phyloP scores from a whole-genome alignment of 1,284 basidiomycete genomes.

The Lentinula novae-zelandiae region DNA sequence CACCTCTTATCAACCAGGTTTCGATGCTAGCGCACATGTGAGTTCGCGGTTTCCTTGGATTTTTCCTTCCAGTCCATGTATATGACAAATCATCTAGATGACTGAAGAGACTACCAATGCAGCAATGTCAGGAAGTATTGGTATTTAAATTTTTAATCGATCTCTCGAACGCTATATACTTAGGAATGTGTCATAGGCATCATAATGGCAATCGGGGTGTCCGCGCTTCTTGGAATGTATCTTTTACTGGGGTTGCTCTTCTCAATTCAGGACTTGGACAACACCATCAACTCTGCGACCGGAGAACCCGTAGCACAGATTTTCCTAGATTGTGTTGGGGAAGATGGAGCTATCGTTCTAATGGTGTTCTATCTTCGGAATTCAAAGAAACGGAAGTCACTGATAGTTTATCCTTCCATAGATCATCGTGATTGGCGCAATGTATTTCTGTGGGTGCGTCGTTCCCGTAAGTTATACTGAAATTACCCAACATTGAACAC shows the following conservation, averaged over 20 bases:
- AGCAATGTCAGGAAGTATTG: conserved; percentile 61
- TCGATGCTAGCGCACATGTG: conserved; percentile 69
- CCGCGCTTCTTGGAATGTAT: conserved; percentile 69
- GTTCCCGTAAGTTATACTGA: background rate
- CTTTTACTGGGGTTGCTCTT: conserved; percentile 69
- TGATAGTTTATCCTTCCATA: conserved; percentile 17
- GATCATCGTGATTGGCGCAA: conserved; percentile 66
- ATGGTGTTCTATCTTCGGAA: conserved; percentile 41
- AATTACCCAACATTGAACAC: background rate
- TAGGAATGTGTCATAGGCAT: conserved; percentile 20
- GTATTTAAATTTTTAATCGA: conserved; percentile 26
- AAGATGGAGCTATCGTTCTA: conserved; percentile 64
- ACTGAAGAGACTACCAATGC: conserved; percentile 77
- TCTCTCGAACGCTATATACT: background rate
- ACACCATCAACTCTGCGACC: conserved; percentile 47
- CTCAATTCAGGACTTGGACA: conserved; percentile 67
- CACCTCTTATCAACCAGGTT: conserved; percentile 37
- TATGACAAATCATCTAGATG: conserved; percentile 41
- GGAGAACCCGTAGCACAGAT: conserved; percentile 76
- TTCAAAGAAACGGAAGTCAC: background rate
- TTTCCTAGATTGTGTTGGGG: conserved; percentile 70
- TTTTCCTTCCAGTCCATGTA: background rate
- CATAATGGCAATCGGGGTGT: conserved; percentile 71
- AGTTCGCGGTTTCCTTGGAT: conserved; percentile 20
- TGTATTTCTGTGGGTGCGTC: conserved; percentile 65